Conservation (phyloP, 768 basidiomycete genomes). For the Phaffia tasmanica region DNA sequence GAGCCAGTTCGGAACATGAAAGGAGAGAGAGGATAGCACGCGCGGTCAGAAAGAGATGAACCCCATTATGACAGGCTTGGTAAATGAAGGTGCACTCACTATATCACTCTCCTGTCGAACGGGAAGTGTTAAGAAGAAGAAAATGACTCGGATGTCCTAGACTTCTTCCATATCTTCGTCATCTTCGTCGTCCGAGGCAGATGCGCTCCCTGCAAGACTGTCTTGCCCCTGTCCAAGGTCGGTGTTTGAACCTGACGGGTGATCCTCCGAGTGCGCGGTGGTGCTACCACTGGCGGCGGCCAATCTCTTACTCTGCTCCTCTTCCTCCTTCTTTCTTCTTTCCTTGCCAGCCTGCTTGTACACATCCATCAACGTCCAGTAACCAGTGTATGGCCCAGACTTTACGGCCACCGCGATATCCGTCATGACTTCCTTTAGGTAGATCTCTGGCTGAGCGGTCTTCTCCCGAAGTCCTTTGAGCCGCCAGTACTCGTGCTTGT, state of each 20-base stretch:
- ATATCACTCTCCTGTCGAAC: too few relatives aligned
- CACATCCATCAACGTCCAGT: constrained; percentile 67
- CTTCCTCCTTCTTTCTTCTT: not conserved
- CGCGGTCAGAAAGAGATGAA: too few relatives aligned
- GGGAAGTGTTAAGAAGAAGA: not conserved
- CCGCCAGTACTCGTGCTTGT: constrained; percentile 67
- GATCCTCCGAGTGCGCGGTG: not conserved
- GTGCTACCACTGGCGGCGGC: constrained; percentile 22
- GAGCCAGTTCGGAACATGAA: too few relatives aligned
- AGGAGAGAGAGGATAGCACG: too few relatives aligned
- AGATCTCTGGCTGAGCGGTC: constrained; percentile 75
- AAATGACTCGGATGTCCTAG: not conserved
- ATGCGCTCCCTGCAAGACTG: constrained; percentile 34
- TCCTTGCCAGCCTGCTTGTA: constrained; percentile 45
- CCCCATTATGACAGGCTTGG: too few relatives aligned
- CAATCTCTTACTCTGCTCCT: not conserved
- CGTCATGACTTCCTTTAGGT: constrained; percentile 68
- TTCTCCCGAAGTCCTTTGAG: constrained; percentile 64
- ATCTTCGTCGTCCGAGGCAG: constrained; percentile 36
- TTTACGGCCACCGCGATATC: constrained; percentile 68
- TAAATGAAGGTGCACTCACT: too few relatives aligned
- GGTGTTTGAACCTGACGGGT: not conserved
- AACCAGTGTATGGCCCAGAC: constrained; percentile 66
- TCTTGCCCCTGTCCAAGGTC: constrained; percentile 29
- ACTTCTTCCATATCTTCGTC: constrained; percentile 51